Percentiles rank a stretch among this genome's conserved stretches.
These are phyloP conservation scores for Mycena galopus DNA, from an alignment of 768 basidiomycete genomes.

Conservation along the genomic window DNA sequence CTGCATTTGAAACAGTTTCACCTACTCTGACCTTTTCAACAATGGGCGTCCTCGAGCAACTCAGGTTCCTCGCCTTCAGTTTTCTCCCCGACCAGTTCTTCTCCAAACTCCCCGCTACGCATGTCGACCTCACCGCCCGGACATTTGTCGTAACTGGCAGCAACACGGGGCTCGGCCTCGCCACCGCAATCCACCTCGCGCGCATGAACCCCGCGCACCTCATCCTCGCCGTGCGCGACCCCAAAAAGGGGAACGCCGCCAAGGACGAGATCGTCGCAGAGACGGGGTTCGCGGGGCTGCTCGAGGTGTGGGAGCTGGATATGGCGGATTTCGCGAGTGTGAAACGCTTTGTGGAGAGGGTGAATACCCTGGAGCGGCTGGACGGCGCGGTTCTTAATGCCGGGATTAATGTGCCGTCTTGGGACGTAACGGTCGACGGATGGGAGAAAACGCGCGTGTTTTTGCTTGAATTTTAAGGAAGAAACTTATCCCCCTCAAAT, in stretches of 20 bases:
- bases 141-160: slow-evolving; percentile 55
- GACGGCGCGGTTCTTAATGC: slow-evolving; percentile 51
- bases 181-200: slow-evolving; percentile 44
- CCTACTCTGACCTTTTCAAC: too few relatives aligned
- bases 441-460: slow-evolving; percentile 49
- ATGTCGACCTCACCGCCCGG: slow-evolving; percentile 48
- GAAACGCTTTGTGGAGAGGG: slow-evolving; percentile 45
- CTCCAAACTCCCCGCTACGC: slow-evolving; percentile 30
- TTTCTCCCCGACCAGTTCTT: slow-evolving; percentile 25
- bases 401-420: slow-evolving; percentile 21
- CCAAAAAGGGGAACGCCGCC: slow-evolving; percentile 42
- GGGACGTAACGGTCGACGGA: slow-evolving; percentile 43
- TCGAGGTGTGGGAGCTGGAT: slow-evolving; percentile 52
- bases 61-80: neutral
- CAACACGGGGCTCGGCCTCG: slow-evolving; percentile 55
- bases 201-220: slow-evolving; percentile 45
- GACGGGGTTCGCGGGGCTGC: slow-evolving; percentile 37
- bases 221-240: slow-evolving; percentile 44
- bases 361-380: slow-evolving; percentile 39
- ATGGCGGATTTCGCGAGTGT: slow-evolving; percentile 49
- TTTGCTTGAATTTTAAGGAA: neutral
- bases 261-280: slow-evolving; percentile 24
- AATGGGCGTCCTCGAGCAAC: neutral
- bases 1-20: too few relatives aligned
- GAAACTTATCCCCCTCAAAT: neutral